These are phyloP conservation scores for Candida lessepsii DNA, from an alignment of 805 yeast species.

Conservation along the genomic window DNA sequence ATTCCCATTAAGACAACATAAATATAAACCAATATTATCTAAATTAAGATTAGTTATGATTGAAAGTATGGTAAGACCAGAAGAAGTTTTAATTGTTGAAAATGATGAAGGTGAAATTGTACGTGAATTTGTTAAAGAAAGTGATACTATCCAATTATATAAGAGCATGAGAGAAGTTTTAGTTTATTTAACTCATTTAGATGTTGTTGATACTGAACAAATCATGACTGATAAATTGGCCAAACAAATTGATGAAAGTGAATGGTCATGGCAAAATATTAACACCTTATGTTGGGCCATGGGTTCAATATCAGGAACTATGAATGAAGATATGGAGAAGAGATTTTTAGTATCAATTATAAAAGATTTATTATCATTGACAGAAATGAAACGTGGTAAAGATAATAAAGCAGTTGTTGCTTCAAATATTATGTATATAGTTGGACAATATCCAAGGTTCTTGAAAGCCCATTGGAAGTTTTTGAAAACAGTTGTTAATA, in stretches of 20 bases:
- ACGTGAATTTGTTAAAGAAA: conserved; percentile 93
- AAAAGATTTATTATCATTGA: conserved; percentile 84
- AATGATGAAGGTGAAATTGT: conserved; percentile 99
- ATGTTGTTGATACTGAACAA: conserved; percentile 88
- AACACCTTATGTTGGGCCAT: conserved; percentile 99
- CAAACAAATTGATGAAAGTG: conserved; percentile 90
- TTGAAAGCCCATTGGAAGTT: conserved; percentile 98
- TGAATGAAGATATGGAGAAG: conserved; percentile 97
- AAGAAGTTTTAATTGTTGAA: conserved; percentile 94
- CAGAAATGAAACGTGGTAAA: conserved; percentile 95
- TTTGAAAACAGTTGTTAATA: conserved; percentile 90
- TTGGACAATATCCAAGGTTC: conserved; percentile 97
- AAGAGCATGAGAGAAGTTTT: conserved; percentile 94
- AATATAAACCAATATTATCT: conserved; percentile 74
- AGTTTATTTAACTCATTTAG: conserved; percentile 92
- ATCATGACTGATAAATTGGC: conserved; percentile 92
- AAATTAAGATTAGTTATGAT: conserved; percentile 88
- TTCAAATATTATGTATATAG: conserved; percentile 99
- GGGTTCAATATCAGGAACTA: conserved; percentile 97
- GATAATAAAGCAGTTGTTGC: conserved; percentile 99
- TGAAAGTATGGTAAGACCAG: conserved; percentile 98
- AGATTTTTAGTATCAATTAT: conserved; percentile 90
- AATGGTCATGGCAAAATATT: conserved; percentile 99
- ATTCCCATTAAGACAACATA: conserved; percentile 82
- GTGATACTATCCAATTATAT: conserved; percentile 94